Evolutionary conservation across 495 filamentous ascomycete genomes (phyloP).

Genomic region (Lasiosphaeria miniovina): DNA sequence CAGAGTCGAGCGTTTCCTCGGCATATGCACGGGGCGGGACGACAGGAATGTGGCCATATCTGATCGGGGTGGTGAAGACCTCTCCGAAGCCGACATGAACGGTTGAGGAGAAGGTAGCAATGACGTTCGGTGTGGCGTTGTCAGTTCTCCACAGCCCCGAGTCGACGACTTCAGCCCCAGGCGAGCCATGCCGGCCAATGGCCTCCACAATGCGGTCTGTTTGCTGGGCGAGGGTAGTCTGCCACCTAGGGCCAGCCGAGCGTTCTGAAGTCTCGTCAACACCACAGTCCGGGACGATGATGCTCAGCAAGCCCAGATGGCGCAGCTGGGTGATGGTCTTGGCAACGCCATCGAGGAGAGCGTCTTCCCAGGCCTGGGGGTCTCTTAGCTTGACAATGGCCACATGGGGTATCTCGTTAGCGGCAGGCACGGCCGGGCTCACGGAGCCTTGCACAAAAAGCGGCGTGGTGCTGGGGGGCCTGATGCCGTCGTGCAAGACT

Average conservation of each 20-base stretch:
- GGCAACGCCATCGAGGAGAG: slow-evolving; percentile 69
- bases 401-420: slow-evolving; percentile 62
- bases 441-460: slow-evolving; percentile 33
- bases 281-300: slow-evolving; percentile 75
- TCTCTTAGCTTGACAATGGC: slow-evolving; percentile 81
- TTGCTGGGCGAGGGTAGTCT: slow-evolving; percentile 58
- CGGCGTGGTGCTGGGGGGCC: slow-evolving; percentile 32
- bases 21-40: slow-evolving; percentile 68
- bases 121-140: slow-evolving; percentile 23
- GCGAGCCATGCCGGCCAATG: slow-evolving; percentile 63
- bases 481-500: slow-evolving; percentile 37
- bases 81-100: slow-evolving; percentile 47
- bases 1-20: slow-evolving; percentile 53
- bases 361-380: slow-evolving; percentile 65
- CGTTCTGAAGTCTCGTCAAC: slow-evolving; percentile 19
- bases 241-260: background rate
- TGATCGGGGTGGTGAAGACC: slow-evolving; percentile 64
- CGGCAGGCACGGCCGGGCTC: slow-evolving; percentile 27
- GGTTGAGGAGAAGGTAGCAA: slow-evolving; percentile 20
- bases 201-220: slow-evolving; percentile 70
- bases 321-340: slow-evolving; percentile 80
- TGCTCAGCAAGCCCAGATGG: slow-evolving; percentile 74
- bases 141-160: slow-evolving; percentile 49
- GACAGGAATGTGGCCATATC: slow-evolving; percentile 74
- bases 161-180: slow-evolving; percentile 66